Evolutionary conservation across 2,329 filamentous ascomycete genomes (phyloP).

Genomic region (Xenoacremonium recifei): DNA sequence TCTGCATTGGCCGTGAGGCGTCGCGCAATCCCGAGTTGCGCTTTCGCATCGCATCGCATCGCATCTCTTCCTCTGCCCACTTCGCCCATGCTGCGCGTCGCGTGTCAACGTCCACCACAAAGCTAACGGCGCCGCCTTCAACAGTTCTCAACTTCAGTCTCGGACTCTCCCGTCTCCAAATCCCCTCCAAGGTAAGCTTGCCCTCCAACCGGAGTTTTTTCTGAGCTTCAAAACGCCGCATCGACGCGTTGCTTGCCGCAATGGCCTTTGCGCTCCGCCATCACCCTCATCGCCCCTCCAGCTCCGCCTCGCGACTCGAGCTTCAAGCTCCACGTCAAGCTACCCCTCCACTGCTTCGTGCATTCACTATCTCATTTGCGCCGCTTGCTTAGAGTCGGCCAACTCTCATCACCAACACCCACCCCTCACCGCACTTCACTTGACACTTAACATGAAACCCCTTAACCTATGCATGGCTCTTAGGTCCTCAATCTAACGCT

Average conservation of each 20-base stretch:
- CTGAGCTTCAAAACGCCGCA: constrained; percentile 12
- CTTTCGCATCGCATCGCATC: constrained; percentile 3
- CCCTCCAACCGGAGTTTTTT: constrained; percentile 12
- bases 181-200: constrained; percentile 20
- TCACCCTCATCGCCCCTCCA: constrained; percentile 6
- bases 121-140: constrained; percentile 29
- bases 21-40: constrained; percentile 19
- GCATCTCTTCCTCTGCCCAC: constrained; percentile 2
- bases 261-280: constrained; percentile 30
- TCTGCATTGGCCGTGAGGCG: constrained; percentile 16
- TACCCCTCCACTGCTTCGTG: constrained; percentile 17
- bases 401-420: neutral
- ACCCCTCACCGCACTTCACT: neutral
- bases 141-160: constrained; percentile 25
- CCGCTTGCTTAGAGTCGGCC: neutral
- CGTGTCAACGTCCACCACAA: constrained; percentile 9
- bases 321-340: constrained; percentile 18
- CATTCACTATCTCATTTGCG: neutral
- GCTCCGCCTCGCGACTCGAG: constrained; percentile 9
- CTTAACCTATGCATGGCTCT: neutral
- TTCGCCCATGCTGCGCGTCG: constrained; percentile 14
- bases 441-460: no score
- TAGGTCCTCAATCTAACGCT: constrained; percentile 28
- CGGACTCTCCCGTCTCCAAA: constrained; percentile 11
- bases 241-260: constrained; percentile 17